Conservation (phyloP, 805 yeast species). For the Saturnispora bothae region DNA sequence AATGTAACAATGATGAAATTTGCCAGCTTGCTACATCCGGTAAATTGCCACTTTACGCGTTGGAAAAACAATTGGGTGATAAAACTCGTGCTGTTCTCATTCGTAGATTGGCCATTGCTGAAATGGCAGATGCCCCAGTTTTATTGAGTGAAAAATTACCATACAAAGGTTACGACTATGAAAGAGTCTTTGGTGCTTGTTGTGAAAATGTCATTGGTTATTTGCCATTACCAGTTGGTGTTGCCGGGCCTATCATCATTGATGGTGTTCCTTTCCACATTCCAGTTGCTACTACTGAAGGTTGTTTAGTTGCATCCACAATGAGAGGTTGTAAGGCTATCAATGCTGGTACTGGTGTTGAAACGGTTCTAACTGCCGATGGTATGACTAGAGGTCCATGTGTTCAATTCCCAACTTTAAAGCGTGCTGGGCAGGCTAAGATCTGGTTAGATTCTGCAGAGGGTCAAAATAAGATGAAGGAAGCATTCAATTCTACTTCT, state of each 20-base stretch:
- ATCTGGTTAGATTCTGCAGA: constrained; percentile 93
- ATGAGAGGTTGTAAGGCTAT: constrained; percentile 99
- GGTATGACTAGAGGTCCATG: constrained; percentile 99
- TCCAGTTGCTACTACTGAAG: constrained; percentile 99
- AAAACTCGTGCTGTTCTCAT: constrained; percentile 87
- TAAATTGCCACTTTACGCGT: constrained; percentile 82
- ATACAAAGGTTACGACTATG: constrained; percentile 75
- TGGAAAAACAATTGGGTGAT: constrained; percentile 85
- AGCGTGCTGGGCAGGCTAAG: constrained; percentile 90
- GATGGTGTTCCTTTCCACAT: constrained; percentile 84
- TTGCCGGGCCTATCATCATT: constrained; percentile 91
- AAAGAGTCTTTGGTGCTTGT: constrained; percentile 96
- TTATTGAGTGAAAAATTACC: constrained; percentile 68
- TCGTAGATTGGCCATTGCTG: constrained; percentile 88
- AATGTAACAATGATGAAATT: constrained; percentile 64
- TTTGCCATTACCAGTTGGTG: constrained; percentile 94
- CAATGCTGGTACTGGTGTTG: constrained; percentile 93
- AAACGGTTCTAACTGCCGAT: constrained; percentile 84
- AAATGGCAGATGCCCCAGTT: constrained; percentile 71
- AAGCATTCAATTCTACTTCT: constrained; percentile 92
- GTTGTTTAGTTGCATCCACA: constrained; percentile 95
- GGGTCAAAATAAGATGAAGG: constrained; percentile 72
- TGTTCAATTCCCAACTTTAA: constrained; percentile 73
- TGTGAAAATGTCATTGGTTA: constrained; percentile 97
- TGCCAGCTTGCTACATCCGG: constrained; percentile 60